Conservation (phyloP, 140 eudicot species). For the Oenanthe javanica region DNA sequence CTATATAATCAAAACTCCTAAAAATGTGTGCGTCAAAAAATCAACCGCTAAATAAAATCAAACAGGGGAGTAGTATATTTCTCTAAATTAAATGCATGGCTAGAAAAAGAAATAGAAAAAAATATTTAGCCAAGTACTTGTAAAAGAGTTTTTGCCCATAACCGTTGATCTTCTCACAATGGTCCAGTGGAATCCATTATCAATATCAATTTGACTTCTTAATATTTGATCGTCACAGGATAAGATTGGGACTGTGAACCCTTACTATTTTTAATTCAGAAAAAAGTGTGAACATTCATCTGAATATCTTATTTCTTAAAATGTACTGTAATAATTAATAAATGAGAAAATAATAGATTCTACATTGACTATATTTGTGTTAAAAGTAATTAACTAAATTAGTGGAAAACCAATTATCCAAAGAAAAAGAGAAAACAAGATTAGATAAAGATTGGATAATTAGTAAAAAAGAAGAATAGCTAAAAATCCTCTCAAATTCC, state of each 20-base stretch:
- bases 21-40: no score
- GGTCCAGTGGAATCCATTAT: background rate
- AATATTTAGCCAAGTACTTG: background rate
- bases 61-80: no score
- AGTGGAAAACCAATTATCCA: background rate
- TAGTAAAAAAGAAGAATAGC: no score
- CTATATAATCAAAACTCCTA: no score
- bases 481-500: no score
- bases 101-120: background rate
- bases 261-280: no score
- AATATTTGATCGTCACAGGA: background rate
- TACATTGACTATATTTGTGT: no score
- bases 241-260: background rate
- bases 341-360: background rate
- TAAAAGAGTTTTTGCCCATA: background rate
- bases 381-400: no score
- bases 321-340: no score
- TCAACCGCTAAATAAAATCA: no score
- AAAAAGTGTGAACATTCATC: background rate
- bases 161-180: background rate
- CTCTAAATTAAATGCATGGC: background rate
- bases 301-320: background rate
- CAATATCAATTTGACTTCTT: conserved; percentile 3
- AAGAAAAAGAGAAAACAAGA: no score
- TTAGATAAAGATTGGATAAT: no score